phyloP scores from a whole-genome alignment of 352 stramenopile genomes.

The Phytophthora nicotianae region DNA sequence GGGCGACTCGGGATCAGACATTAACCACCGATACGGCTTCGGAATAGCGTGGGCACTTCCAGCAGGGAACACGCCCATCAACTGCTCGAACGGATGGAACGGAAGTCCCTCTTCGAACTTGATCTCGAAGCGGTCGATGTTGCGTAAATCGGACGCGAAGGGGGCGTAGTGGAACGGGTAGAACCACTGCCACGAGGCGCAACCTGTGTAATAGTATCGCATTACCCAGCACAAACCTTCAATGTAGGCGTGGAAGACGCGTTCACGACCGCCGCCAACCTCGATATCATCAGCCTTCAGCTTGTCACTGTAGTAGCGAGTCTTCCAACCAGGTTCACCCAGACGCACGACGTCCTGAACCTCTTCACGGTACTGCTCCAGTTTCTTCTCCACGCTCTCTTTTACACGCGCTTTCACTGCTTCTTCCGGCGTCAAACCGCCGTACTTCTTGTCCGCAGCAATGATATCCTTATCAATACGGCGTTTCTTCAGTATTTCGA shows the following conservation, averaged over 20 bases:
- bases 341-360: slow-evolving; percentile 94
- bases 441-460: slow-evolving; percentile 74
- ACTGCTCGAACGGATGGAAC: slow-evolving; percentile 97
- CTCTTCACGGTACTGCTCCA: slow-evolving; percentile 85
- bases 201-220: slow-evolving; percentile 99
- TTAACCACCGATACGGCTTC: slow-evolving; percentile 93
- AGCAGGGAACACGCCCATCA: slow-evolving; percentile 98
- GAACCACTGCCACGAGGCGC: slow-evolving; percentile 99
- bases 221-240: slow-evolving; percentile 99
- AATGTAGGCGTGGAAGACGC: slow-evolving; percentile 96
- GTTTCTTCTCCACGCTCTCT: slow-evolving; percentile 71
- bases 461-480: slow-evolving; percentile 71
- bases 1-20: slow-evolving; percentile 94
- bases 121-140: slow-evolving; percentile 90
- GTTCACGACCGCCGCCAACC: slow-evolving; percentile 84
- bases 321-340: slow-evolving; percentile 97
- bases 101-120: slow-evolving; percentile 95
- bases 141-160: slow-evolving; percentile 92
- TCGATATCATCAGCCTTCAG: slow-evolving; percentile 88
- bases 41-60: slow-evolving; percentile 94
- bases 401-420: slow-evolving; percentile 86
- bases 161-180: slow-evolving; percentile 99
- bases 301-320: slow-evolving; percentile 89
- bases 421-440: slow-evolving; percentile 61
- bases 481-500: slow-evolving; percentile 83